phyloP scores from a whole-genome alignment of 495 filamentous ascomycete species.

The Penicillium atrosanguineum region DNA sequence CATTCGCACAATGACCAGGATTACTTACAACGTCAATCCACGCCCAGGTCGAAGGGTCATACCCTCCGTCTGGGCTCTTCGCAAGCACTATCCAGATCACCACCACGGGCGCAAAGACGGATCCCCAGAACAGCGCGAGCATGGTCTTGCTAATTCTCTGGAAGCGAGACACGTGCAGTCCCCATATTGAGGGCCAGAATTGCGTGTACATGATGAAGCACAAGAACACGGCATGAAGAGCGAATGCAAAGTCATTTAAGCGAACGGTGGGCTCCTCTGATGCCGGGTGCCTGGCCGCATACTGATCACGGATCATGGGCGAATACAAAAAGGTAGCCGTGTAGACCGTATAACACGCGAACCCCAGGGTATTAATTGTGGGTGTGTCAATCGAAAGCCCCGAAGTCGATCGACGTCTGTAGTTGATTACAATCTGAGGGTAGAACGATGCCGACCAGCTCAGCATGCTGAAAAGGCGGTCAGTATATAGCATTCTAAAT shows the following conservation, averaged over 20 bases:
- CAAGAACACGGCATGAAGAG: constrained; percentile 70
- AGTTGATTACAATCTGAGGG: constrained; percentile 80
- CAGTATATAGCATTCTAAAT: neutral
- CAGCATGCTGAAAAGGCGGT: constrained; percentile 43
- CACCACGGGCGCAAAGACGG: constrained; percentile 54
- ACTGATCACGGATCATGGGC: constrained; percentile 71
- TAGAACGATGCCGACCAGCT: constrained; percentile 90
- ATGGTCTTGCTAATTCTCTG: constrained; percentile 64
- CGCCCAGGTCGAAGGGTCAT: constrained; percentile 57
- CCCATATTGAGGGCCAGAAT: constrained; percentile 70
- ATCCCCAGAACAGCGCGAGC: constrained; percentile 64
- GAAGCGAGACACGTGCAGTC: constrained; percentile 57
- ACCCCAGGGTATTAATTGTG: constrained; percentile 78
- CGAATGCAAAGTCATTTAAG: constrained; percentile 88
- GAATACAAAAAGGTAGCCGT: constrained; percentile 74
- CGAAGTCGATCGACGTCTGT: constrained; percentile 66
- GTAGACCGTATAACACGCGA: constrained; percentile 73
- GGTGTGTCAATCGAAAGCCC: constrained; percentile 88
- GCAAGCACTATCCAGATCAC: constrained; percentile 54
- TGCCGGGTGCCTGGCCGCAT: constrained; percentile 73
- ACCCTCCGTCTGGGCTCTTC: constrained; percentile 49
- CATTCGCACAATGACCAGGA: neutral
- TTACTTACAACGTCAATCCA: constrained; percentile 78
- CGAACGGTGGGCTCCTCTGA: constrained; percentile 76
- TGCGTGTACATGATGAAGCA: constrained; percentile 67